Conservation (phyloP, 164 flowering plant genomes). For the Kalanchoe fedtschenkoi region DNA sequence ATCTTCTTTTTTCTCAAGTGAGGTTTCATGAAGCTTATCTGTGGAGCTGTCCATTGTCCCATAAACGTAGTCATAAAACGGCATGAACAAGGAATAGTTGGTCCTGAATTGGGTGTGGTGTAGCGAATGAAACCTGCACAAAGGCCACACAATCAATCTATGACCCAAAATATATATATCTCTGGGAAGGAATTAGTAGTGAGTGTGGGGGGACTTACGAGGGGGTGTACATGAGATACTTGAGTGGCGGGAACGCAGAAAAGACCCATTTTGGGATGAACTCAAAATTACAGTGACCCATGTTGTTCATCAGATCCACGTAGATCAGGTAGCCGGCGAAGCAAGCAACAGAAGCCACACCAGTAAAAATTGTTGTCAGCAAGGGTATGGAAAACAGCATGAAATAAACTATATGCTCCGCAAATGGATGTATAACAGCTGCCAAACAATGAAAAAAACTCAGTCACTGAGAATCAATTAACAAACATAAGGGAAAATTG, state of each 20-base stretch:
- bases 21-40: slow-evolving; percentile 29
- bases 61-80: slow-evolving; percentile 39
- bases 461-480: too few species aligned
- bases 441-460: neutral
- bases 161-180: neutral
- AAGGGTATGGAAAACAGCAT: slow-evolving; percentile 18
- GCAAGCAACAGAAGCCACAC: slow-evolving; percentile 11
- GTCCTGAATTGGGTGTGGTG: slow-evolving; percentile 49
- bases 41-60: slow-evolving; percentile 50
- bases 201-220: slow-evolving; percentile 11
- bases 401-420: slow-evolving; percentile 24
- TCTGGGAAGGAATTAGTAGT: neutral
- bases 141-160: neutral
- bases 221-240: slow-evolving; percentile 13
- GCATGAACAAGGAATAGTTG: slow-evolving; percentile 47
- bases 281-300: slow-evolving; percentile 38
- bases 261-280: slow-evolving; percentile 20
- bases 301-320: slow-evolving; percentile 23
- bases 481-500: too few species aligned
- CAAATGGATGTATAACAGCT: slow-evolving; percentile 23
- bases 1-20: slow-evolving; percentile 30
- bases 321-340: slow-evolving; percentile 15
- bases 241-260: slow-evolving; percentile 12
- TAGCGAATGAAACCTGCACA: slow-evolving; percentile 36
- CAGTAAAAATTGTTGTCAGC: slow-evolving; percentile 3